These are phyloP conservation scores for Trichoderma lentiforme DNA, from an alignment of 2,329 filamentous ascomycete species.

Conservation along the genomic window DNA sequence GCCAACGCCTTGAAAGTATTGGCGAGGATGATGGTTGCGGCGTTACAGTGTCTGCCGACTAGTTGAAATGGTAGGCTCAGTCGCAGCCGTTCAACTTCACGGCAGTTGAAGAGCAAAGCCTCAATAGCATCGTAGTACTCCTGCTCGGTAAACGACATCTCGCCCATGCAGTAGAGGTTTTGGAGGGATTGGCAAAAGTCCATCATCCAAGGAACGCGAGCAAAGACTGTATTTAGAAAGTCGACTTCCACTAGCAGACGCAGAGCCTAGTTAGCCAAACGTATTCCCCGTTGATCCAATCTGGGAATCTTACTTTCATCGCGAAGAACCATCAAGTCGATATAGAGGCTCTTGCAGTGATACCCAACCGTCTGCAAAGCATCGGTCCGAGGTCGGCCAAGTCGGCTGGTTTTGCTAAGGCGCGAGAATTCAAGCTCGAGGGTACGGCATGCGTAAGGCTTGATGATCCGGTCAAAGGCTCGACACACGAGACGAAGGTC, in stretches of 20 bases:
- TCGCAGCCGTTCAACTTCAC: conserved; percentile 44
- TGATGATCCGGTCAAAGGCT: conserved; percentile 46
- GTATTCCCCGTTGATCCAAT: not conserved
- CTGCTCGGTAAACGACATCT: conserved; percentile 46
- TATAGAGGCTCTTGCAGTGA: conserved; percentile 47
- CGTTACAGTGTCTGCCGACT: conserved; percentile 43
- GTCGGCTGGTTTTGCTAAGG: conserved; percentile 38
- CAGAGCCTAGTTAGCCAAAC: conserved; percentile 18
- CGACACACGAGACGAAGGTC: conserved; percentile 48
- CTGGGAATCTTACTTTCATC: conserved; percentile 43
- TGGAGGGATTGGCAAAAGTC: conserved; percentile 43
- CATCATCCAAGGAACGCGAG: conserved; percentile 44
- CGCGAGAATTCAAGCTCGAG: conserved; percentile 50
- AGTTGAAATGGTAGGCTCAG: conserved; percentile 52
- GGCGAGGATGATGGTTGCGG: conserved; percentile 50
- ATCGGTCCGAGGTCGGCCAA: conserved; percentile 35
- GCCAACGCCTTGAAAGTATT: conserved; percentile 50
- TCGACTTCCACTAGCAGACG: conserved; percentile 44
- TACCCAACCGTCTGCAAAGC: conserved; percentile 45
- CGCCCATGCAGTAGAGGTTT: conserved; percentile 47
- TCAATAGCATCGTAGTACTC: conserved; percentile 44
- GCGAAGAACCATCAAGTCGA: conserved; percentile 52
- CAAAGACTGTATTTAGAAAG: conserved; percentile 46
- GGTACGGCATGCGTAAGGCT: conserved; percentile 44
- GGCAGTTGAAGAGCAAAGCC: conserved; percentile 43